Conservation (phyloP, 495 filamentous ascomycete genomes). For the Annulohypoxylon nitens region DNA sequence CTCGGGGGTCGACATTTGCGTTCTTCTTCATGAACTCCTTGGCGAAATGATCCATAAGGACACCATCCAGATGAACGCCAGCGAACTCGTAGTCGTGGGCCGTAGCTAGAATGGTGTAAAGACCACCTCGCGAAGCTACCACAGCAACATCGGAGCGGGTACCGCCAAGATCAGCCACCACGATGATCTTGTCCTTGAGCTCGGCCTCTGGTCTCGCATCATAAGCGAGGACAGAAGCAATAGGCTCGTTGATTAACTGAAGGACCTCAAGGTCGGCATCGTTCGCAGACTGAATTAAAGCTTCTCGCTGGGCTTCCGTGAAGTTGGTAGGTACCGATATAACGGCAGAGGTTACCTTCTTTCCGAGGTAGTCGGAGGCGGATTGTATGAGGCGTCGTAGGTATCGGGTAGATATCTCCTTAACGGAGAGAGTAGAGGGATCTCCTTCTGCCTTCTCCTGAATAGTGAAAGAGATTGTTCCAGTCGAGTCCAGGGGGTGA, state of each 20-base stretch:
- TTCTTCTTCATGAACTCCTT: constrained; percentile 97
- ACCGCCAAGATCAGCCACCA: constrained; percentile 94
- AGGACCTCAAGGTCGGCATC: constrained; percentile 88
- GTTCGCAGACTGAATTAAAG: constrained; percentile 80
- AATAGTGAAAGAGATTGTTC: constrained; percentile 84
- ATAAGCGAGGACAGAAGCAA: constrained; percentile 90
- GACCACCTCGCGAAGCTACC: constrained; percentile 89
- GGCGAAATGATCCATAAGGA: constrained; percentile 94
- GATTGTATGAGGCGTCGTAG: constrained; percentile 83
- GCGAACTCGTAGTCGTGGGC: constrained; percentile 93
- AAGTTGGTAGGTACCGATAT: constrained; percentile 96
- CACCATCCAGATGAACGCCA: constrained; percentile 84
- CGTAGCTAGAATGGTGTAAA: constrained; percentile 95
- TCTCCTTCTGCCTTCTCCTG: constrained; percentile 73
- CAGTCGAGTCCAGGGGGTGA: constrained; percentile 82
- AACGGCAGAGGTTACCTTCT: constrained; percentile 90
- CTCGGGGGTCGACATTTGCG: constrained; percentile 86
- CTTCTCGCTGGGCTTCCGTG: constrained; percentile 83
- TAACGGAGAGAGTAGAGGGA: constrained; percentile 78
- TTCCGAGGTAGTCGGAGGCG: constrained; percentile 91
- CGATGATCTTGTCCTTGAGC: constrained; percentile 84
- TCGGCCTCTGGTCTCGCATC: constrained; percentile 85
- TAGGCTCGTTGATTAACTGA: constrained; percentile 93
- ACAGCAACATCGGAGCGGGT: constrained; percentile 93
- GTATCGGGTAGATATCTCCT: constrained; percentile 89